Conservation (phyloP, 805 yeast species). For the Metschnikowia continentalis region DNA sequence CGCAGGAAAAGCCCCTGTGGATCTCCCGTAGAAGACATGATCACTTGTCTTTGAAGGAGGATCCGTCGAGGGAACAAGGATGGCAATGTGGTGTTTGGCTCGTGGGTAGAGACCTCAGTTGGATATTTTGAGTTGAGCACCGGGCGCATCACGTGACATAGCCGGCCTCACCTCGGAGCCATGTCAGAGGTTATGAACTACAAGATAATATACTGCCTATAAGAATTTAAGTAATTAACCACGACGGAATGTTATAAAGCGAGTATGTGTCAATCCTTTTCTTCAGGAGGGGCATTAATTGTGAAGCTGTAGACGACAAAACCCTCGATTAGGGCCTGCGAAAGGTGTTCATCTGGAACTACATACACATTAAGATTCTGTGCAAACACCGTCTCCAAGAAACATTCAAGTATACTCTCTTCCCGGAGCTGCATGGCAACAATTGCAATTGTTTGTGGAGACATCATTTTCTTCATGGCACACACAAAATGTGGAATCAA, state of each 20-base stretch:
- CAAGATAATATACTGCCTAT: no score
- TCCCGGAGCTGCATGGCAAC: slow-evolving; percentile 53
- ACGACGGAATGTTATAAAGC: no score
- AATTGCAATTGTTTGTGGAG: slow-evolving; percentile 28
- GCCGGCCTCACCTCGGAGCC: neutral
- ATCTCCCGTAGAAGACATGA: slow-evolving; percentile 1
- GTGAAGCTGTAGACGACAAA: slow-evolving; percentile 41
- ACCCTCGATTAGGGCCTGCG: slow-evolving; percentile 35
- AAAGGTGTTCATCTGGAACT: slow-evolving; percentile 30
- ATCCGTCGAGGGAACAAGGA: neutral
- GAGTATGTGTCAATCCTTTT: no score
- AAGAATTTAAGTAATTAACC: no score
- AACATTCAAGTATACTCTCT: slow-evolving; percentile 44
- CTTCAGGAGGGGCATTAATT: neutral
- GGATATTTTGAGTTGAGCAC: neutral
- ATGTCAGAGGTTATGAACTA: neutral
- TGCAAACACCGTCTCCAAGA: slow-evolving; percentile 32
- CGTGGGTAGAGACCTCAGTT: neutral
- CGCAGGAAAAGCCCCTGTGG: neutral
- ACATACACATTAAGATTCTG: slow-evolving; percentile 32
- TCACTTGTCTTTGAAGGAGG: neutral
- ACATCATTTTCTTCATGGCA: slow-evolving; percentile 38
- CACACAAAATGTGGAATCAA: slow-evolving; percentile 47
- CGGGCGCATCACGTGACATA: neutral
- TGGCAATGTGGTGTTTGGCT: neutral